Evolutionary conservation across 495 filamentous ascomycete species (phyloP), one percentile per base, ranked within the genome.

Genomic region (Penicillium angulare): DNA sequence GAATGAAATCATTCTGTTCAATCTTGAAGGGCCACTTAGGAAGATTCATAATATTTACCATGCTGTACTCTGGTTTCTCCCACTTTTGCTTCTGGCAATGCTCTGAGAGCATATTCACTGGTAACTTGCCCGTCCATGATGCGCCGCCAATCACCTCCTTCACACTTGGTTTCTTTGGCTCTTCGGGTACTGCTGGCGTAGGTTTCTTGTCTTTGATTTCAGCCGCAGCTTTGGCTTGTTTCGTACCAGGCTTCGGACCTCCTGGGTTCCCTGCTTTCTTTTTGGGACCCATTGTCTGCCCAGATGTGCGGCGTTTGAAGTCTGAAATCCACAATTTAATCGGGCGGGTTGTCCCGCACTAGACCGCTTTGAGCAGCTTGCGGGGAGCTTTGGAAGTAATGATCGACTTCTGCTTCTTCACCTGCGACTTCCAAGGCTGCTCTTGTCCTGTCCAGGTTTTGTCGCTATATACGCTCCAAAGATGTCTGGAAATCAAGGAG

Each of bases 91-190:
- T 92, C 67, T 96, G 90, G 61, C 89, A 95, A 73, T 95, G 89
- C 77, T 98, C 93, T 15, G 87, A 86, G 47, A 98, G 83, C 63
- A 98, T 77, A 63, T 92, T 93, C 44, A 96, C 87, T 3, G 93
- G 93, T 31, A 98, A 71, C 66, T 98, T 98, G 29, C 93, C 93
- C 0, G 93, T 98, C 95, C 95, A 98, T 63, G 90, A 96, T 56
- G 89, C 82, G 42, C 93, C 93, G 42, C 90, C 95, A 66, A 98
- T 96, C 49, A 98, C 72, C 55, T 89, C 85, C 69, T 90, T 88
- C 46, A 89, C 85, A 24, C 88, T 84, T 31, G 90, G 88, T 57
- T 86, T 87, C 52, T 90, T 90, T 17, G 83, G 83, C 52, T 73
- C 75, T 21, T 86, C 83, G 39, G 73, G 68, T 3, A 65, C 49